Evolutionary conservation across 192 early-diverging fungal genomes (phyloP).

Genomic region (Coemansia sp.): DNA sequence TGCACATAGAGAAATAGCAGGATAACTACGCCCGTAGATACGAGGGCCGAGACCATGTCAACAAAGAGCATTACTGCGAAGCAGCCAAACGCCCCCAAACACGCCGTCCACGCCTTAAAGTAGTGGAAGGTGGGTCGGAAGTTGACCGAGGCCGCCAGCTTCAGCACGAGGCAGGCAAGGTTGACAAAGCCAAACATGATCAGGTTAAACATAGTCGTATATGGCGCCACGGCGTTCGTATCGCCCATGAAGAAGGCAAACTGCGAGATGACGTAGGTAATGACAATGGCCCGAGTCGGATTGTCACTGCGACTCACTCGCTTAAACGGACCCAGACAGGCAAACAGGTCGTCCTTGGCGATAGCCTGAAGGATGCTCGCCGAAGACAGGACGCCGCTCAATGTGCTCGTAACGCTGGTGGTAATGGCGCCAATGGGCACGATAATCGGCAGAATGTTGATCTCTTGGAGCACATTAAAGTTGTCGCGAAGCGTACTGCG

Average conservation of each 20-base stretch:
- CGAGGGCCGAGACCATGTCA: constrained; percentile 48
- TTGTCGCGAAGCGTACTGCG: constrained; percentile 58
- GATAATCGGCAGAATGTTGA: constrained; percentile 56
- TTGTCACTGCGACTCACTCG: constrained; percentile 19
- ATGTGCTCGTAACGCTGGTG: constrained; percentile 60
- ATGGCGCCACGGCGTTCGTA: constrained; percentile 65
- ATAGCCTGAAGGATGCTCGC: constrained; percentile 69
- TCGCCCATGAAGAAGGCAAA: constrained; percentile 59
- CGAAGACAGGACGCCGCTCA: constrained; percentile 60
- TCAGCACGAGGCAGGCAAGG: constrained; percentile 64
- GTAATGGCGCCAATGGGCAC: constrained; percentile 60
- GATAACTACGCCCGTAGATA: constrained; percentile 53
- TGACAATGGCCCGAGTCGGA: constrained; percentile 28
- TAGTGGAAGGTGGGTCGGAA: constrained; percentile 69
- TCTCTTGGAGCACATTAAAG: constrained; percentile 65
- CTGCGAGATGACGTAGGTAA: constrained; percentile 55
- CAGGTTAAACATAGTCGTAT: constrained; percentile 64
- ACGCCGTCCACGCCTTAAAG: constrained; percentile 65
- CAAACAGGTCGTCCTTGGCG: constrained; percentile 62
- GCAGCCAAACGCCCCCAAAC: constrained; percentile 55
- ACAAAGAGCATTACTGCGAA: constrained; percentile 60
- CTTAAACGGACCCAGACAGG: constrained; percentile 44
- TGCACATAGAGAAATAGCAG: constrained; percentile 65
- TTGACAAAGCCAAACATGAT: constrained; percentile 65
- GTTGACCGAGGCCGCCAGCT: constrained; percentile 63